Percentiles rank a stretch among this genome's conserved stretches.
phyloP scores from a whole-genome alignment of 192 early-diverging fungal species.

The Coemansia sp. region DNA sequence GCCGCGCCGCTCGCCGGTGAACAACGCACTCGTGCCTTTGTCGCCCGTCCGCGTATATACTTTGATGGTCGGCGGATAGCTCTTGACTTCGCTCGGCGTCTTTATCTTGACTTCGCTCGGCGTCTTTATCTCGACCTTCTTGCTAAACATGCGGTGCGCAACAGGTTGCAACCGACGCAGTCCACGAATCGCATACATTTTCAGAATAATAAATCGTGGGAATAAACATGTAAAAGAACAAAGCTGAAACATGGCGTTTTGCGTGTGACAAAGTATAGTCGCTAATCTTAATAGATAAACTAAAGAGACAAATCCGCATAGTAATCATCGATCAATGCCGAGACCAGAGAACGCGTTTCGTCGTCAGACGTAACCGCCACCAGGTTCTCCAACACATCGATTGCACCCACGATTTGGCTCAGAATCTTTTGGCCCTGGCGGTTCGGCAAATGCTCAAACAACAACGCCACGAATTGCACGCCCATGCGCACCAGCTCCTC shows the following conservation, averaged over 20 bases:
- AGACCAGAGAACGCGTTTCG: slow-evolving; percentile 51
- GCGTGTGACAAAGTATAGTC: too few relatives aligned
- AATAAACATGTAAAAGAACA: too few relatives aligned
- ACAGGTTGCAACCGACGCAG: too few relatives aligned
- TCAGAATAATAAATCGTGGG: too few relatives aligned
- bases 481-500: slow-evolving; percentile 63
- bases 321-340: slow-evolving; percentile 59
- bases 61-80: slow-evolving; percentile 56
- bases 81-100: slow-evolving; percentile 41
- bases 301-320: slow-evolving; percentile 50
- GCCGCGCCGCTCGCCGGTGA: slow-evolving; percentile 80
- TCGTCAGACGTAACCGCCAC: slow-evolving; percentile 56
- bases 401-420: slow-evolving; percentile 36
- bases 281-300: not conserved
- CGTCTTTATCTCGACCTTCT: slow-evolving; percentile 21
- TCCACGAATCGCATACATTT: too few relatives aligned
- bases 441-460: slow-evolving; percentile 55
- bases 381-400: slow-evolving; percentile 60
- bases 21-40: slow-evolving; percentile 86
- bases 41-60: slow-evolving; percentile 96
- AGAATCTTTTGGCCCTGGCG: slow-evolving; percentile 31
- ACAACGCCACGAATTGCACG: slow-evolving; percentile 58
- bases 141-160: too few relatives aligned
- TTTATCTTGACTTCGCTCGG: slow-evolving; percentile 41
- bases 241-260: too few relatives aligned